phyloP scores from a whole-genome alignment of 345 rosid genomes.

The Litchi chinensis region DNA sequence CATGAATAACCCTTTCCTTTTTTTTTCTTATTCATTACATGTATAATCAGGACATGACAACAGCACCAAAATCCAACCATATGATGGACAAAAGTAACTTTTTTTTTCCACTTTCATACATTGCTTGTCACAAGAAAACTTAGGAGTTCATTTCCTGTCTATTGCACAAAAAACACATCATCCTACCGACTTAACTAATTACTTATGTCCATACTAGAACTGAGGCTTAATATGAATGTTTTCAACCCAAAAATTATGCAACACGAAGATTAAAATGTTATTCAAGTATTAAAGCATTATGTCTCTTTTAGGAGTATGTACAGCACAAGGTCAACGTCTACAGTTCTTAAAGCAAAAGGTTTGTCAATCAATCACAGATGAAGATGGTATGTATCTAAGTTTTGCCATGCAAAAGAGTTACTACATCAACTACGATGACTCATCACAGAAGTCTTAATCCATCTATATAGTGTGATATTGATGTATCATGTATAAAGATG shows the following conservation, averaged over 20 bases:
- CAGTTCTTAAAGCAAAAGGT: background rate
- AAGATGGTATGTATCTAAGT: background rate
- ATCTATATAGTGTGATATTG: background rate
- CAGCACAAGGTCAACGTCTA: background rate
- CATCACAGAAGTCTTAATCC: background rate
- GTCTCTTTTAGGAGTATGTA: background rate
- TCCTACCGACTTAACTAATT: background rate
- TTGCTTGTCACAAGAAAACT: no score
- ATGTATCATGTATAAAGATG: background rate
- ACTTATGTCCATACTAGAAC: background rate
- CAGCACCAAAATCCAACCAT: background rate
- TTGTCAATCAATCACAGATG: background rate
- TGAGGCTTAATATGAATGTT: background rate
- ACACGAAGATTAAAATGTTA: background rate
- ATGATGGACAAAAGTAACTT: no score
- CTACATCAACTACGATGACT: background rate
- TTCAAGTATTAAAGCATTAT: background rate
- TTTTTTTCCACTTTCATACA: no score
- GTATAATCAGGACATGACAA: no score
- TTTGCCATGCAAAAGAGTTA: background rate
- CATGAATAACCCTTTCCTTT: background rate
- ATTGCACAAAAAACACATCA: constrained; percentile 6
- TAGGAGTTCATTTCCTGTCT: background rate
- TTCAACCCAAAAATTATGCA: background rate
- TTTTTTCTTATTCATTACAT: background rate